These are phyloP conservation scores for Colletotrichum melonis DNA, from an alignment of 2,329 filamentous ascomycete genomes.

Conservation along the genomic window DNA sequence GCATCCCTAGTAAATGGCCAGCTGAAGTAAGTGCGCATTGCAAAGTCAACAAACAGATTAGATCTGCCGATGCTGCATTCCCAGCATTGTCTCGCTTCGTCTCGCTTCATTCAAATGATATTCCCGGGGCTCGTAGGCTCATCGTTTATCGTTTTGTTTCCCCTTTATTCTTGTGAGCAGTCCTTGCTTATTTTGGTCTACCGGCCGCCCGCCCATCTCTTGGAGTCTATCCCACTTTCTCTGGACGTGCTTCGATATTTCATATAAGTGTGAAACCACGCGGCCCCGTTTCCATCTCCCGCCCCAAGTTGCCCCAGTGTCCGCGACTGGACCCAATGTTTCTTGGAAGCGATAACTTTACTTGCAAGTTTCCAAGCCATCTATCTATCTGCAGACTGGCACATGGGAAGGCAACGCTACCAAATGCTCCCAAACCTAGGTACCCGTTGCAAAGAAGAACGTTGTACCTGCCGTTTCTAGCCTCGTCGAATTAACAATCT, in stretches of 20 bases:
- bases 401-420: too few species aligned
- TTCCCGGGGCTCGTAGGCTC: not conserved
- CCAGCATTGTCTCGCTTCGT: not conserved
- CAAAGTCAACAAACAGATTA: too few species aligned
- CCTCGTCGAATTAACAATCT: not conserved
- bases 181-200: not conserved
- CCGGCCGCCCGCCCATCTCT: not conserved
- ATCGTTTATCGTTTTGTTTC: not conserved
- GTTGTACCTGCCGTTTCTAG: not conserved
- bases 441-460: too few species aligned
- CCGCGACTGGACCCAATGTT: not conserved
- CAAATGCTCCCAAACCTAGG: too few species aligned
- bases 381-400: too few species aligned
- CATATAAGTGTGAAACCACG: constrained; percentile 10
- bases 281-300: not conserved
- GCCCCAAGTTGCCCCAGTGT: not conserved
- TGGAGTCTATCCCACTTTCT: not conserved
- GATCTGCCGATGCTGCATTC: not conserved
- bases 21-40: too few species aligned
- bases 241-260: not conserved
- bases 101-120: not conserved
- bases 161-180: not conserved
- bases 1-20: not conserved
- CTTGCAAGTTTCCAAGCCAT: not conserved
- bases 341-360: not conserved